Evolutionary conservation across 345 rosid species (phyloP).

Genomic region (Salix suchowensis): DNA sequence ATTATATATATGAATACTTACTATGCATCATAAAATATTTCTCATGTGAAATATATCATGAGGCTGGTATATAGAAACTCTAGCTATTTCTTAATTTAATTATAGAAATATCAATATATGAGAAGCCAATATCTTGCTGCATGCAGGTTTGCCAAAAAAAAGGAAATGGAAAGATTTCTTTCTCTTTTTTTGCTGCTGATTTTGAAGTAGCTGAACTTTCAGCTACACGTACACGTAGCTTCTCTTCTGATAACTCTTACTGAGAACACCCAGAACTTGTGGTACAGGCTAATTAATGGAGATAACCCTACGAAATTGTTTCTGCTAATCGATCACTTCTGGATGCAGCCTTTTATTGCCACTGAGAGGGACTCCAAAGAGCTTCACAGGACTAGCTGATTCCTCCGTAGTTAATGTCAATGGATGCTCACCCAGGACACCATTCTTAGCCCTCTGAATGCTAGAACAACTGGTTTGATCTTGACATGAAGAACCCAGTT

Average conservation of each 20-base stretch:
- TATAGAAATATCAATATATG: background rate
- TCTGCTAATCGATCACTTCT: slow-evolving; percentile 24
- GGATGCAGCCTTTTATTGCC: slow-evolving; percentile 48
- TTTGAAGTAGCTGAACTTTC: background rate
- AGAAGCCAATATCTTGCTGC: background rate
- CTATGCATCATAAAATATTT: background rate
- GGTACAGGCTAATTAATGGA: background rate
- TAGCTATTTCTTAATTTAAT: background rate
- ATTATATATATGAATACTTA: no score
- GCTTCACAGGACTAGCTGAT: slow-evolving; percentile 29
- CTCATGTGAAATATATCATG: no score
- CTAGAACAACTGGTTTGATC: slow-evolving; percentile 2
- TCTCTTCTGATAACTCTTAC: background rate
- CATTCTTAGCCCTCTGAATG: background rate
- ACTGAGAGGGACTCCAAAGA: slow-evolving; percentile 45
- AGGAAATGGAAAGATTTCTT: background rate
- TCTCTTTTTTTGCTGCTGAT: background rate
- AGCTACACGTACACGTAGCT: background rate
- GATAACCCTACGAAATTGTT: background rate
- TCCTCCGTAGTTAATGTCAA: slow-evolving; percentile 18
- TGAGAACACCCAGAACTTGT: background rate
- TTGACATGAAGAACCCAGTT: slow-evolving; percentile 26
- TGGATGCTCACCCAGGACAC: slow-evolving; percentile 8
- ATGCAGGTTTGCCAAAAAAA: background rate
- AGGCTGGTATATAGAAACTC: background rate